Base-by-base conservation (phyloP, 2,329 filamentous ascomycete species). In the Raffaelea deltoideospora region DNA sequence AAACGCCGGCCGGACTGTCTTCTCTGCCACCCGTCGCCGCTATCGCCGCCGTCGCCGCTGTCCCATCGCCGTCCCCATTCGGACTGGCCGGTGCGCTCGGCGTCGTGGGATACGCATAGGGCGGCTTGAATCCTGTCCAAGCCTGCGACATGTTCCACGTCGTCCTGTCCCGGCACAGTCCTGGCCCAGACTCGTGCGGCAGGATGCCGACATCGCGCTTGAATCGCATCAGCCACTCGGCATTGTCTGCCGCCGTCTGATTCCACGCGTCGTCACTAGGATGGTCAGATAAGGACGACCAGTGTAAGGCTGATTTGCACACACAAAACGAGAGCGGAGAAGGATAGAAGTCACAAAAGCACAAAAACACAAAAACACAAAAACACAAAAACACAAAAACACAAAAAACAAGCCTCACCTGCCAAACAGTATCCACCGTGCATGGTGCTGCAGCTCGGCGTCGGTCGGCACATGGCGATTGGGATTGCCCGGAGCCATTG, bases 371-470 rank as follows among this genome's bases (percentile, higher is more conserved):
- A n/a, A n/a, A n/a, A n/a, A n/a, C n/a, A n/a, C 29, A 10, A 26
- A 8, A 31, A 28, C 23, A 17, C 2, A 29, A 2, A 10, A 13
- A 9, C 14, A 8, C 18, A 32, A 20, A 19, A 10, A 18, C 21
- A 13, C 26, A 30, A 14, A 28, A 18, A 31, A 14, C 31, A n/a
- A 26, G 10, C 59, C 68, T 54, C 53, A 74, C 63, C 74, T 70
- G 38, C 76, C 70, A 40, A 73, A 77, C 1, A 76, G 53, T 26
- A 76, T 64, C 68, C 70, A 76, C 15, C 72, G 63, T 3, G 72
- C 70, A 48, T 77, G 73, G 42, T 74, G 67, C 47, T 74, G 67
- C n/a, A 78, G 53, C 47, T 77, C 72, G n/a, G 67, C 62, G 43
- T 77, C 72, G 0, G 62, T 66, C 1, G 65, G 73, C n/a, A 68